Base-by-base conservation (phyloP, 805 yeast species). In the Barnettozyma californica region DNA sequence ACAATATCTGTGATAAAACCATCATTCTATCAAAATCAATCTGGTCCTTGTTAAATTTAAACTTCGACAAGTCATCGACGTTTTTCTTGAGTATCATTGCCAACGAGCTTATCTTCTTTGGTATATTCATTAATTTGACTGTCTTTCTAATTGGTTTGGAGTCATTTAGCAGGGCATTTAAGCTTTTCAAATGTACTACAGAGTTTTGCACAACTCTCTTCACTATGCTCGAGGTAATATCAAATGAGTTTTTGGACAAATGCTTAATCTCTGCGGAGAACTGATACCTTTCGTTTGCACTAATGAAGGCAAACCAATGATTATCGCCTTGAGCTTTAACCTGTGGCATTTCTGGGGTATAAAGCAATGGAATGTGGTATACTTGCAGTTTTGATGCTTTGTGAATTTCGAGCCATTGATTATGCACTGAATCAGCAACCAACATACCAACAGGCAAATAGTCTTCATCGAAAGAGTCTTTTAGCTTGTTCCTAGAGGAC, bases 361-460 rank as follows among this genome's bases (percentile, higher is more conserved):
- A 51, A 16, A 54, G 43, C 23, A 54, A 43, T 11, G 56, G 56
- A 14, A 54, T 52, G 41, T 54, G 57, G 29, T 41, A 52, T 13
- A 48, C 31, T 20, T 44, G 50, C 3, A 42, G 9, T 1, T 36
- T 46, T 3, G 49, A 33, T 20, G 46, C 52, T 11, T 43, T 41
- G 19, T 38, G 41, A 14, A 54, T 37, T 29, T 54, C 56, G 18
- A 54, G 13, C 57, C 57, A 54, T 25, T 52, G 52, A 27, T 48
- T 38, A n/a, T 46, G 43, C 3, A 52, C 23, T 9, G 45, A 27
- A 29, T 52, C 55, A 11, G 55, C 25, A 6, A 54, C 19, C n/a
- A 54, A 44, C 31, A 46, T 47, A 3, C 50, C 48, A 10, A 52
- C 31, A 14, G 56, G 59, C 8, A 44, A 19, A 29, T 34, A 52